Base-by-base conservation (phyloP, 2,329 filamentous ascomycete species). In the Colletotrichum navitas region DNA sequence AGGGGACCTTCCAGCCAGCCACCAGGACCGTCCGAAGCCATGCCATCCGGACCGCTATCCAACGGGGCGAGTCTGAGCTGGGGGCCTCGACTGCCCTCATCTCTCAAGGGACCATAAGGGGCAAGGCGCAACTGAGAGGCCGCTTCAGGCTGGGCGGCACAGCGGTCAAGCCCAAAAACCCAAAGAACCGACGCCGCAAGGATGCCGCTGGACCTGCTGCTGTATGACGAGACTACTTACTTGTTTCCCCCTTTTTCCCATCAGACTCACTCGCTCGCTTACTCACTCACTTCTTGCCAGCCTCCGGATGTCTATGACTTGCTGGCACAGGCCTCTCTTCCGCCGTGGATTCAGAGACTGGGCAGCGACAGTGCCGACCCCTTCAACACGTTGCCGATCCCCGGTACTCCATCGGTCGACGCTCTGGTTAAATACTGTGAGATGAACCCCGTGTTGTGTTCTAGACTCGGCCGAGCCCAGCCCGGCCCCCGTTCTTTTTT, bases 381-480 rank as follows among this genome's bases (percentile, higher is more conserved):
- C 34, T 74, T 74, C 65, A 66, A 74, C 43, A 66, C 64, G 36
- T 63, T 74, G 39, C 72, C 73, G 10, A 68, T 74, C 14, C 72
- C 72, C 5, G 70, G 47, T 26, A 74, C 49, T 24, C 59, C 65
- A 4, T 51, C 58, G 2, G 63, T 72, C 0, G 73, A 74, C 32
- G 59, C 63, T n/a, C 65, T 74, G 8, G 63, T 74, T 10, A 66
- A 55, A 60, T 74, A 72, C 63, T 74, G 73, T 74, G 52, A 55
- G 52, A 34, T 64, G 73, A 21, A 8, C 8, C 29, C n/a, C 39
- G 10, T 6, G 12, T 6, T 14, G 18, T 10, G 18, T 58, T 36
- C n/a, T 18, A 16, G 60, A 49, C 58, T 11, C 39, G 29, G 18
- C 2, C 41, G 16, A 43, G 41, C 5, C 39, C 39, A 43, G 41